phyloP scores from a whole-genome alignment of 1,139 yeast species.

The Kurtzmaniella quercitrusa region DNA sequence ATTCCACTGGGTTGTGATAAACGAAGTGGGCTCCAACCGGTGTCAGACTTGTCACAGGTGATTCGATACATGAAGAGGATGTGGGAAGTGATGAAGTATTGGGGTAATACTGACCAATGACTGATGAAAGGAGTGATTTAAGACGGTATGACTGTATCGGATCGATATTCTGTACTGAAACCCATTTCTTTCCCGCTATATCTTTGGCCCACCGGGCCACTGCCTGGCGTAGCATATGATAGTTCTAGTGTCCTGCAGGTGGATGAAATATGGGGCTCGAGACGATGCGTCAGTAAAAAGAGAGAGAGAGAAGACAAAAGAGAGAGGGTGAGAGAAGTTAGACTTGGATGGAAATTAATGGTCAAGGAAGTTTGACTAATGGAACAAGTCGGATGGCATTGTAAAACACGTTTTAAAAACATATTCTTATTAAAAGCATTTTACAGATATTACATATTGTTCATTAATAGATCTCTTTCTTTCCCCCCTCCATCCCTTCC shows the following conservation, averaged over 20 bases:
- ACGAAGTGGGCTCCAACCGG: constrained; percentile 64
- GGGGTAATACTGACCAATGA: neutral
- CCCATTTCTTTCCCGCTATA: constrained; percentile 11
- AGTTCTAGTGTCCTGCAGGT: neutral
- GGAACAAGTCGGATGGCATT: too few relatives aligned
- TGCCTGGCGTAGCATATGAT: neutral
- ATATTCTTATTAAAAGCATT: too few relatives aligned
- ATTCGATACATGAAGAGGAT: neutral
- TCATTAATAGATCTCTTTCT: neutral
- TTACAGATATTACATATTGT: too few relatives aligned
- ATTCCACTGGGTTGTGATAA: constrained; percentile 52
- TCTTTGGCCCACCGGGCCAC: constrained; percentile 7
- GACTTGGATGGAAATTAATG: neutral
- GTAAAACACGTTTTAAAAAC: too few relatives aligned
- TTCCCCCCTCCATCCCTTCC: neutral
- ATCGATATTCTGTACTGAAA: constrained; percentile 6
- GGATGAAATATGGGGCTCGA: neutral
- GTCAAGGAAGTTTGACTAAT: too few relatives aligned
- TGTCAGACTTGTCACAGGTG: constrained; percentile 10
- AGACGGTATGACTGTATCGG: constrained; percentile 2
- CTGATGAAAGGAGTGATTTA: constrained; percentile 2
- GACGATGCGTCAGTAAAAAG: neutral
- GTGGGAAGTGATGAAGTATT: neutral
- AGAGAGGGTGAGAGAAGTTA: neutral
- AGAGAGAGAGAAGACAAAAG: neutral